A percentile compares a stretch with the other conserved stretches of the same genome.
Evolutionary conservation across 163 green algal genomes (phyloP).

Genomic region (Coccomyxa subellipsoidea): DNA sequence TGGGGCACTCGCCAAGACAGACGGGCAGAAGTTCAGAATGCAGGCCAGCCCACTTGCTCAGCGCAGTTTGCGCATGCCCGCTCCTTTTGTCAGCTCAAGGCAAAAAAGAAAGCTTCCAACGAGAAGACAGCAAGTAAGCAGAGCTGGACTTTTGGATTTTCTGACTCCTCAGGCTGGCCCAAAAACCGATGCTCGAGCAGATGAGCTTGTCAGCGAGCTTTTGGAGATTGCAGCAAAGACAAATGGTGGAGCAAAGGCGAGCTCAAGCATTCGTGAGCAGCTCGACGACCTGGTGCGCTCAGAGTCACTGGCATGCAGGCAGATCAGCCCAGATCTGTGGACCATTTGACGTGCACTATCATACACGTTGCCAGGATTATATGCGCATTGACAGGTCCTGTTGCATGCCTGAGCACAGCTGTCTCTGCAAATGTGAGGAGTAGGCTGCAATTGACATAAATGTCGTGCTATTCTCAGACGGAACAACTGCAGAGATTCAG

Average conservation of each 20-base stretch:
- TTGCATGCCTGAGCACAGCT: too few relatives aligned
- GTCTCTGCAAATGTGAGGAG: too few relatives aligned
- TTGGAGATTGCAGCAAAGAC: background rate
- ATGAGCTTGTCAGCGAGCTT: background rate
- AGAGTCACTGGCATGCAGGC: background rate
- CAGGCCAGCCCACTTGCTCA: background rate
- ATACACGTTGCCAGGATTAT: background rate
- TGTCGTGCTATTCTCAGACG: background rate
- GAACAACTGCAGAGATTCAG: background rate
- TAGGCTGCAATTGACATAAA: too few relatives aligned
- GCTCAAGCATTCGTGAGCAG: background rate
- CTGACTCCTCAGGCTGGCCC: background rate
- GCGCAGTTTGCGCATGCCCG: background rate
- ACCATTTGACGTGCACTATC: too few relatives aligned
- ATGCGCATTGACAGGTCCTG: too few relatives aligned
- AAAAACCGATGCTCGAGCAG: background rate
- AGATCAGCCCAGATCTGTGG: too few relatives aligned
- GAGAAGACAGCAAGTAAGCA: background rate
- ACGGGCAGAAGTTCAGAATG: background rate
- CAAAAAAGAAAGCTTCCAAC: background rate
- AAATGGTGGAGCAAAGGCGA: background rate
- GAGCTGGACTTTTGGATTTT: conserved; percentile 1
- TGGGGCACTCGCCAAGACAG: background rate
- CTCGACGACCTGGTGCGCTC: conserved; percentile 7
- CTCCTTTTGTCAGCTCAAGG: background rate